A percentile compares a stretch with the other conserved stretches of the same genome.
Evolutionary conservation across 148 eudicot genomes (phyloP).

Genomic region (Camellia granthamiana): DNA sequence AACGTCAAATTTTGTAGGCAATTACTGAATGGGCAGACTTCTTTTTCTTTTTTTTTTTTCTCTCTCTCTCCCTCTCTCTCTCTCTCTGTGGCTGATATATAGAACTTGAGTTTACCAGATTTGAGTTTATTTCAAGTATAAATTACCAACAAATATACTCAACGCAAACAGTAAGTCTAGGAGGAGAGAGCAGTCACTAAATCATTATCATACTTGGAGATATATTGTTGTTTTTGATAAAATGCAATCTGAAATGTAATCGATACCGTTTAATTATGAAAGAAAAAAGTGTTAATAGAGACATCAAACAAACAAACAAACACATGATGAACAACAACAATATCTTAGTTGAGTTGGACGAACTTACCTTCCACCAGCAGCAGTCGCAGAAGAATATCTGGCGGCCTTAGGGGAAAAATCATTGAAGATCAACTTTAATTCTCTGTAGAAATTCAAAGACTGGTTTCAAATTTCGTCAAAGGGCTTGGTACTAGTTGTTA

Average conservation of each 20-base stretch:
- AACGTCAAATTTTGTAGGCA: too few relatives aligned
- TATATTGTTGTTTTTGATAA: too few relatives aligned
- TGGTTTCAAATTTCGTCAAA: not conserved
- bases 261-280: not conserved
- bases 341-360: not conserved
- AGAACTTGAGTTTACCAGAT: too few relatives aligned
- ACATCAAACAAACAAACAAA: not conserved
- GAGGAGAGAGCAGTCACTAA: too few relatives aligned
- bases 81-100: too few relatives aligned
- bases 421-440: slow-evolving; percentile 9
- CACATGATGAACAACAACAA: not conserved
- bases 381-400: not conserved
- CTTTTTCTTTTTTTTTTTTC: too few relatives aligned
- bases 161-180: too few relatives aligned
- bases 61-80: too few relatives aligned
- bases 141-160: too few relatives aligned
- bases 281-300: not conserved
- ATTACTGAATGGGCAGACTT: too few relatives aligned
- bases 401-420: not conserved
- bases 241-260: not conserved
- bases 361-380: slow-evolving; percentile 7
- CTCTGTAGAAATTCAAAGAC: not conserved
- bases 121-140: too few relatives aligned
- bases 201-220: too few relatives aligned
- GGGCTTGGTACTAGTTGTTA: not conserved